A percentile compares a stretch with the other conserved stretches of the same genome.
Conservation (phyloP, 2,329 filamentous ascomycete species). For the Colletotrichum phormii region DNA sequence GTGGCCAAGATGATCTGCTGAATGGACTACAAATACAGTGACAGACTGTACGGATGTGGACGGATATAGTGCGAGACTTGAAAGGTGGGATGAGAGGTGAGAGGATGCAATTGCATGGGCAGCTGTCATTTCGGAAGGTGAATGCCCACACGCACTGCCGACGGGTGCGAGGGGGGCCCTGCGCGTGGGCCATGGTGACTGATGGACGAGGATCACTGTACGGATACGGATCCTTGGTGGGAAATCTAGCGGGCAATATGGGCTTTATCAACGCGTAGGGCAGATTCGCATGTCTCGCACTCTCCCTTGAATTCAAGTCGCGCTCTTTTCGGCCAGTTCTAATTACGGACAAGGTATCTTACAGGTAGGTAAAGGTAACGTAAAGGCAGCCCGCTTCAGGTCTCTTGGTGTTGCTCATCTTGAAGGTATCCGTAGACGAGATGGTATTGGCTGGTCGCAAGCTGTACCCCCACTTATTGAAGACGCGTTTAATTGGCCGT, state of each 20-base stretch:
- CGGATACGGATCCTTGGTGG: background rate
- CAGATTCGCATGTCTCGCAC: background rate
- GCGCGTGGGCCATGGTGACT: too few relatives aligned
- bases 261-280: background rate
- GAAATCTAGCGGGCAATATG: too few relatives aligned
- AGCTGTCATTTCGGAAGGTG: slow-evolving; percentile 3
- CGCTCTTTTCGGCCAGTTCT: background rate
- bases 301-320: background rate
- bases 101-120: slow-evolving; percentile 1
- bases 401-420: too few relatives aligned
- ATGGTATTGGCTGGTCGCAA: background rate
- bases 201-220: background rate
- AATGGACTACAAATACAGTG: background rate
- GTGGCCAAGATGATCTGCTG: background rate
- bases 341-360: too few relatives aligned
- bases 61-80: background rate
- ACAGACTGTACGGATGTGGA: too few relatives aligned
- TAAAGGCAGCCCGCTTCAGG: too few relatives aligned
- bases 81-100: background rate
- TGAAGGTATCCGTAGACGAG: too few relatives aligned
- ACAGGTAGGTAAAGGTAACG: too few relatives aligned
- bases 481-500: slow-evolving; percentile 32
- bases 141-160: slow-evolving; percentile 1
- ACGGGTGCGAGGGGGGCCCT: background rate
- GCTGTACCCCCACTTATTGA: background rate